A percentile compares a stretch with the other conserved stretches of the same genome.
Evolutionary conservation across 2,329 filamentous ascomycete genomes (phyloP).

Genomic region (Sarocladiaceae sp.): DNA sequence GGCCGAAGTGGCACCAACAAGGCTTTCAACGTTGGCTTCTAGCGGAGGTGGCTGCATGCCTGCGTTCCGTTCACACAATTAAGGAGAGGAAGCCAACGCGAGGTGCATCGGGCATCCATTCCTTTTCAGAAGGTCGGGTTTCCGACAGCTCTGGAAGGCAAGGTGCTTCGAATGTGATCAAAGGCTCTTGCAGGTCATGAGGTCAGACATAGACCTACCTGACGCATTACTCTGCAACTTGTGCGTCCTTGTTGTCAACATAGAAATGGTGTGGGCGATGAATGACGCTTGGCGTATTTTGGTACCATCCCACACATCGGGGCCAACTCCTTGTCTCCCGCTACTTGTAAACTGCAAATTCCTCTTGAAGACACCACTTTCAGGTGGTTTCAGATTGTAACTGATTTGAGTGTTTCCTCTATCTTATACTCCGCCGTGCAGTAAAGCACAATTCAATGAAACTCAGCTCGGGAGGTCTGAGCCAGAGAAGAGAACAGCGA

Average conservation of each 20-base stretch:
- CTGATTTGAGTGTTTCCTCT: too few species aligned
- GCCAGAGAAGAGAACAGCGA: background rate
- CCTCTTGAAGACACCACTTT: too few species aligned
- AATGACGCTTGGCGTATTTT: background rate
- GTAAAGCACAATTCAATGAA: too few species aligned
- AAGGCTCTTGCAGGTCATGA: background rate
- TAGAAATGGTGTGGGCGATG: conserved; percentile 1
- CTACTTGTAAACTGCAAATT: too few species aligned
- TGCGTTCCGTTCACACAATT: background rate
- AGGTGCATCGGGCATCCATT: background rate
- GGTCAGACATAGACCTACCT: conserved; percentile 2
- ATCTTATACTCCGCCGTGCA: too few species aligned
- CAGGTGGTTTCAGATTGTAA: too few species aligned
- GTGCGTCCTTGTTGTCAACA: background rate
- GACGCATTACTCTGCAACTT: background rate
- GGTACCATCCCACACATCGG: background rate
- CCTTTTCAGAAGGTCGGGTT: background rate
- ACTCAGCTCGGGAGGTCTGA: too few species aligned
- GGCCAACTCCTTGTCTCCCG: too few species aligned
- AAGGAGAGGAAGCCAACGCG: background rate
- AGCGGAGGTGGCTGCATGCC: background rate
- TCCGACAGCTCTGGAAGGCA: background rate
- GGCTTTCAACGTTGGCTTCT: background rate
- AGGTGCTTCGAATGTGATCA: background rate
- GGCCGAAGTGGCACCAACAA: background rate